phyloP scores from a whole-genome alignment of 192 early-diverging fungal genomes.

The Backusella parvicylindrica region DNA sequence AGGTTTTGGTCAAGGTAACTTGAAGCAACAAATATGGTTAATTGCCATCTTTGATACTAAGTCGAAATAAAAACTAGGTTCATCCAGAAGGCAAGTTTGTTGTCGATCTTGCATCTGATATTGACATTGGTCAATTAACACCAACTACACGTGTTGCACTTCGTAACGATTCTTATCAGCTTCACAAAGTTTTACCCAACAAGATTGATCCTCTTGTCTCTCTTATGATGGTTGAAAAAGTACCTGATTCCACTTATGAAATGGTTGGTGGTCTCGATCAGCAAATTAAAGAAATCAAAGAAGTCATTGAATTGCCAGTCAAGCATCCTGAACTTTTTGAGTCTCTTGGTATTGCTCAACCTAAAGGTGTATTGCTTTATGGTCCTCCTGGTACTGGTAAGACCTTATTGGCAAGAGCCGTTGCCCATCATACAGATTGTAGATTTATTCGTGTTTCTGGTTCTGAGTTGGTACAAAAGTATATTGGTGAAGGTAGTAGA shows the following conservation, averaged over 20 bases:
- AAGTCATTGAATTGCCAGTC: constrained; percentile 98
- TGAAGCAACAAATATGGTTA: background rate
- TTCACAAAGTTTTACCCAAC: constrained; percentile 95
- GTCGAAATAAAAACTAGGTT: constrained; percentile 44
- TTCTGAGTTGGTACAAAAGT: constrained; percentile 89
- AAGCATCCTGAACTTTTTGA: constrained; percentile 99
- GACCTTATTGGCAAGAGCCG: constrained; percentile 83
- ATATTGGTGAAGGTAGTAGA: constrained; percentile 89
- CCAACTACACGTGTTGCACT: constrained; percentile 92
- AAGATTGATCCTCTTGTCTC: constrained; percentile 98
- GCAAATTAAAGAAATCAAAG: constrained; percentile 99
- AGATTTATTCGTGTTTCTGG: constrained; percentile 90
- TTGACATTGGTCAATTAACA: constrained; percentile 89
- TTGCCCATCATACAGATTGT: constrained; percentile 92
- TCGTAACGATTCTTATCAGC: constrained; percentile 86
- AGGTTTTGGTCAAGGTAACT: constrained; percentile 77
- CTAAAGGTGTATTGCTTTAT: constrained; percentile 94
- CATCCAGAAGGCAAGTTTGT: constrained; percentile 98
- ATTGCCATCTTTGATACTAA: background rate
- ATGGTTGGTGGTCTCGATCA: constrained; percentile 99
- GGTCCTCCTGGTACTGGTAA: constrained; percentile 90
- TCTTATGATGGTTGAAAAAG: constrained; percentile 99
- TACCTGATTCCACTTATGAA: constrained; percentile 98
- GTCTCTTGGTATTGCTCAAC: constrained; percentile 96
- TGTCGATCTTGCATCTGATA: constrained; percentile 88